Evolutionary conservation across 192 early-diverging fungal genomes (phyloP), one percentile per base, ranked within the genome.

Genomic region (Coemansia sp.): DNA sequence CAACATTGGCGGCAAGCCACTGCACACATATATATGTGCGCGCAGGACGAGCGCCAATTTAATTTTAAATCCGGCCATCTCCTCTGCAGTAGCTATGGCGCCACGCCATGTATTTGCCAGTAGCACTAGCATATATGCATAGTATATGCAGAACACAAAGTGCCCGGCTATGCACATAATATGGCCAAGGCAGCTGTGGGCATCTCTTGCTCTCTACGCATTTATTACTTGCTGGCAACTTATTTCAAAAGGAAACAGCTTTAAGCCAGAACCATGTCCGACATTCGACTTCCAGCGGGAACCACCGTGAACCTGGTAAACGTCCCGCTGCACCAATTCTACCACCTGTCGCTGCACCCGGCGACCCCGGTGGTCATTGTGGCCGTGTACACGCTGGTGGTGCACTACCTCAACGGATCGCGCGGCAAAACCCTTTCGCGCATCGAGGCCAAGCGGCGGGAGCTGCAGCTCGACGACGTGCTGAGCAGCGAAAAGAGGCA

Each of bases 251-350:
- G 12, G 15, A 45, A 47, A 47, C 21, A 47, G 3, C 28, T 11
- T 47, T 2, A 5, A 9, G 32, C 32, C 32, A 34, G 32, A 10
- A 10, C 12, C 11, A 76, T 76, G 72, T 11, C 72, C 17, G 50
- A 69, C 23, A 69, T 76, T 20, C 68, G 52, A 40, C 67, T 76
- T 51, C 66, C 62, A 5, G 66, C 73, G 5, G 73, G 73, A 32
- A 76, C 76, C 23, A 63, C 65, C 20, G 71, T 71, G 15, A 66
- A 72, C n/a, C 57, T 76, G 48, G 78, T 69, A 38, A 86, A 84
- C 38, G 80, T 89, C 21, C 88, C 86, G 11, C 83, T 85, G 40
- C 85, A 85, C 40, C 79, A 89, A 60, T 87, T 84, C 64, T 88
- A 89, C 69, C 82, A 86, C 41, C 52, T 87, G 30, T 75, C 86